These are phyloP conservation scores for Trichoderma gracile DNA, from an alignment of 2,329 filamentous ascomycete species.

Conservation along the genomic window DNA sequence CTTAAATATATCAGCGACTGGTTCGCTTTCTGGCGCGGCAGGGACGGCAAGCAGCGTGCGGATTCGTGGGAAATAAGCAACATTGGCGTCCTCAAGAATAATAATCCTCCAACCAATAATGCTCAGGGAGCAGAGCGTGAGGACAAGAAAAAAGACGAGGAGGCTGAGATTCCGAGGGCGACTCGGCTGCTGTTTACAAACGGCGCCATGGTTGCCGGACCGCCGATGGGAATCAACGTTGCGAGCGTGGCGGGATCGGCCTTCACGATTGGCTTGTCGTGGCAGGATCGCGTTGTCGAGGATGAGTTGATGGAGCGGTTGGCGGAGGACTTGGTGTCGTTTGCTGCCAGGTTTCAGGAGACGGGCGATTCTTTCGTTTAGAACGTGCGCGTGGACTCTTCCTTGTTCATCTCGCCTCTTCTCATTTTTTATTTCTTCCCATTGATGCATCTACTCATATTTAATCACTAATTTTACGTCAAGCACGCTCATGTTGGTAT, in stretches of 20 bases:
- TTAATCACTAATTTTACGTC: too few relatives aligned
- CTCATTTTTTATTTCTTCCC: too few relatives aligned
- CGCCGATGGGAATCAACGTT: slow-evolving; percentile 49
- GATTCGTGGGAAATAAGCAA: slow-evolving; percentile 56
- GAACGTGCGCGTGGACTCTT: neutral
- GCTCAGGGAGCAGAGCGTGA: too few relatives aligned
- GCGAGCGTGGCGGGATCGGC: slow-evolving; percentile 46
- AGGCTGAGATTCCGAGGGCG: neutral
- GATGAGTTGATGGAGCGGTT: slow-evolving; percentile 42
- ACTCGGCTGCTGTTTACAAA: slow-evolving; percentile 53
- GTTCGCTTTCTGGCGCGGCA: slow-evolving; percentile 42
- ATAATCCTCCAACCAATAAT: neutral
- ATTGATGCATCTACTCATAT: too few relatives aligned
- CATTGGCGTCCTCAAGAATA: slow-evolving; percentile 45
- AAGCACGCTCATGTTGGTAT: too few relatives aligned
- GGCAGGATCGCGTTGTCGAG: slow-evolving; percentile 50
- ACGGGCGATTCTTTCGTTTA: slow-evolving; percentile 31
- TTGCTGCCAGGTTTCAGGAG: slow-evolving; percentile 29
- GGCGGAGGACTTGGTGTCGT: slow-evolving; percentile 39
- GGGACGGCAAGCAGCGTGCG: slow-evolving; percentile 46
- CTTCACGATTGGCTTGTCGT: slow-evolving; percentile 48
- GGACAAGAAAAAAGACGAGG: too few relatives aligned
- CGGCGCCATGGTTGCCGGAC: slow-evolving; percentile 46
- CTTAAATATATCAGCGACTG: slow-evolving; percentile 48
- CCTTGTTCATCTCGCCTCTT: neutral